phyloP scores from a whole-genome alignment of 352 stramenopile species.

The Pythium brachiatum region DNA sequence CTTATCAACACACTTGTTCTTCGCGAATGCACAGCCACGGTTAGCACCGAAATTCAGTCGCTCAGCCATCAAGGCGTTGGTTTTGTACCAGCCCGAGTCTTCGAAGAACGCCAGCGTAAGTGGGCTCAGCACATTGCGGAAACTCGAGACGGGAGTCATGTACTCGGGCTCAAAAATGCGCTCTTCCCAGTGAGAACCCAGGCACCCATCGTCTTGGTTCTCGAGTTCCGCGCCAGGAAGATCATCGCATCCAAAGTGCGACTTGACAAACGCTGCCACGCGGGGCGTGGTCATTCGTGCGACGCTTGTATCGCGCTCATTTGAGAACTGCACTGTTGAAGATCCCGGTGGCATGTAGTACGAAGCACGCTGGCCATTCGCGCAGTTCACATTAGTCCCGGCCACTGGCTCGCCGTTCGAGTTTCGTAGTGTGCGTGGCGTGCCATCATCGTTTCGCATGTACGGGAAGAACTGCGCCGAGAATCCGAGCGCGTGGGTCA shows the following conservation, averaged over 20 bases:
- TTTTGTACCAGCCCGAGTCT: constrained; percentile 80
- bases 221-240: constrained; percentile 74
- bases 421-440: constrained; percentile 58
- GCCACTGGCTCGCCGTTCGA: constrained; percentile 34
- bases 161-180: constrained; percentile 81
- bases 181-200: constrained; percentile 85
- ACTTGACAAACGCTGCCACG: constrained; percentile 52
- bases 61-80: constrained; percentile 46
- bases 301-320: constrained; percentile 51
- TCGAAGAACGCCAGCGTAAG: constrained; percentile 82
- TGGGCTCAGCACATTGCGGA: constrained; percentile 64
- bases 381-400: constrained; percentile 30
- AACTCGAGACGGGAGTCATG: constrained; percentile 78
- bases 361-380: constrained; percentile 41
- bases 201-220: constrained; percentile 65
- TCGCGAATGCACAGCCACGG: constrained; percentile 65
- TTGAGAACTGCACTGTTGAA: constrained; percentile 52
- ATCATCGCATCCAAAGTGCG: constrained; percentile 63
- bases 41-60: constrained; percentile 67
- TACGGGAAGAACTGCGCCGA: constrained; percentile 72
- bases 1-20: constrained; percentile 63
- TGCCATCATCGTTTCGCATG: constrained; percentile 69
- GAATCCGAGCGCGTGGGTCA: constrained; percentile 80
- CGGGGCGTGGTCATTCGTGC: constrained; percentile 69
- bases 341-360: constrained; percentile 39